phyloP scores from a whole-genome alignment of 2,329 filamentous ascomycete species.

The Chaetomium sp. region DNA sequence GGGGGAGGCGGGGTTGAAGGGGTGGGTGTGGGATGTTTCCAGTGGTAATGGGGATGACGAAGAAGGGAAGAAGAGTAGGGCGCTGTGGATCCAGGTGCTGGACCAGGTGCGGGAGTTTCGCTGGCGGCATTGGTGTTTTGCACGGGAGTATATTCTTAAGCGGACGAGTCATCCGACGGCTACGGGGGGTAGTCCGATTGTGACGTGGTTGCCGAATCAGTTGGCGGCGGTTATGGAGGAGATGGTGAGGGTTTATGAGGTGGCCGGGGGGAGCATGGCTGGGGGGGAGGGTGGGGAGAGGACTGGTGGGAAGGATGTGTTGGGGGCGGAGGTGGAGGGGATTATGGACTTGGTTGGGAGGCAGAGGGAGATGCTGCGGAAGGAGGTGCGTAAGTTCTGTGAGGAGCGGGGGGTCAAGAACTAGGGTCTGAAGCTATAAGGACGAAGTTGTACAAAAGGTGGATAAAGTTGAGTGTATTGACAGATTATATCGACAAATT shows the following conservation, averaged over 20 bases:
- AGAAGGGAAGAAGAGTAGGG: slow-evolving; percentile 79
- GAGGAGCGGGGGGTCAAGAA: slow-evolving; percentile 18
- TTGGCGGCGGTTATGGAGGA: slow-evolving; percentile 65
- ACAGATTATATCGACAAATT: too few species aligned
- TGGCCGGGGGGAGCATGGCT: not conserved
- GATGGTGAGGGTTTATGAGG: slow-evolving; percentile 51
- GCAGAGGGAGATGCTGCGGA: slow-evolving; percentile 12
- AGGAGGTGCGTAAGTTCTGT: slow-evolving; percentile 26
- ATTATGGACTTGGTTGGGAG: slow-evolving; percentile 12
- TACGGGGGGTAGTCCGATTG: slow-evolving; percentile 74
- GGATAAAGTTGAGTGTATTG: not conserved
- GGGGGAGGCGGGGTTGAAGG: slow-evolving; percentile 61
- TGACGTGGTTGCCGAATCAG: slow-evolving; percentile 81
- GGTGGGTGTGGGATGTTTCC: slow-evolving; percentile 72
- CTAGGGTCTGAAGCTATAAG: slow-evolving; percentile 27
- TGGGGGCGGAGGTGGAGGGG: slow-evolving; percentile 5
- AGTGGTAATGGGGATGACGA: slow-evolving; percentile 62
- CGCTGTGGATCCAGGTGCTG: slow-evolving; percentile 58
- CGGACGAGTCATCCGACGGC: slow-evolving; percentile 69
- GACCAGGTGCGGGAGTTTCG: slow-evolving; percentile 75
- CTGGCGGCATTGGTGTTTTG: slow-evolving; percentile 83
- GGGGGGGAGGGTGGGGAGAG: slow-evolving; percentile 26
- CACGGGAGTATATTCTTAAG: slow-evolving; percentile 77
- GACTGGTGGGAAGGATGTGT: not conserved
- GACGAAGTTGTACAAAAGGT: not conserved